Conservation (phyloP, 192 early-diverging fungal genomes). For the Polychytrium aggregatum region DNA sequence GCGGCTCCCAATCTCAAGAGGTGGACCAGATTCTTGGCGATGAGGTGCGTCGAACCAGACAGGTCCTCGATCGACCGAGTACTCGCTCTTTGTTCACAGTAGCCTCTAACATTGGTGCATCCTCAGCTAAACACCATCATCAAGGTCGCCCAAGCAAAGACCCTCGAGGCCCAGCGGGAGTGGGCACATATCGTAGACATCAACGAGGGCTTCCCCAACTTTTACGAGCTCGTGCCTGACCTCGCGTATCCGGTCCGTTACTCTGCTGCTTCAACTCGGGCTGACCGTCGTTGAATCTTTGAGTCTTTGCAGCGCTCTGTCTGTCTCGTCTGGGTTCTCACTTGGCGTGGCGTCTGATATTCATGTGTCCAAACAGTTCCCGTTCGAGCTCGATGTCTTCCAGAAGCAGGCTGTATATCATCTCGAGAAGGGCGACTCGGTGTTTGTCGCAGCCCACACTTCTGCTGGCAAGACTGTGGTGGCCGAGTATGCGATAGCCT, state of each 20-base stretch:
- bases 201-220: constrained; percentile 75
- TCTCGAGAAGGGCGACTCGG: constrained; percentile 86
- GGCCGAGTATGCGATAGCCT: constrained; percentile 94
- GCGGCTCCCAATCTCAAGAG: too few relatives aligned
- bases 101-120: too few relatives aligned
- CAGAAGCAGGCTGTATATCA: constrained; percentile 96
- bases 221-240: constrained; percentile 80
- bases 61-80: too few relatives aligned
- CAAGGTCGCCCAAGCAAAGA: too few relatives aligned
- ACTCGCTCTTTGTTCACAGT: too few relatives aligned
- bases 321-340: background rate
- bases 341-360: background rate
- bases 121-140: too few relatives aligned
- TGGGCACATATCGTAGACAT: constrained; percentile 94
- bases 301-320: background rate
- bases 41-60: too few relatives aligned
- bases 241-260: constrained; percentile 58
- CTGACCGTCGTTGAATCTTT: background rate
- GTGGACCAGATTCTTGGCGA: too few relatives aligned
- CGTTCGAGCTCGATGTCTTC: constrained; percentile 93
- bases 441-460: constrained; percentile 98
- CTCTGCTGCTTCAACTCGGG: background rate
- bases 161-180: constrained; percentile 15
- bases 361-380: constrained; percentile 54
- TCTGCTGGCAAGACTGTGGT: constrained; percentile 98